Evolutionary conservation across 306 rosid species (phyloP), one percentile per base, ranked within the genome.

Genomic region (Corylus heterophylla): DNA sequence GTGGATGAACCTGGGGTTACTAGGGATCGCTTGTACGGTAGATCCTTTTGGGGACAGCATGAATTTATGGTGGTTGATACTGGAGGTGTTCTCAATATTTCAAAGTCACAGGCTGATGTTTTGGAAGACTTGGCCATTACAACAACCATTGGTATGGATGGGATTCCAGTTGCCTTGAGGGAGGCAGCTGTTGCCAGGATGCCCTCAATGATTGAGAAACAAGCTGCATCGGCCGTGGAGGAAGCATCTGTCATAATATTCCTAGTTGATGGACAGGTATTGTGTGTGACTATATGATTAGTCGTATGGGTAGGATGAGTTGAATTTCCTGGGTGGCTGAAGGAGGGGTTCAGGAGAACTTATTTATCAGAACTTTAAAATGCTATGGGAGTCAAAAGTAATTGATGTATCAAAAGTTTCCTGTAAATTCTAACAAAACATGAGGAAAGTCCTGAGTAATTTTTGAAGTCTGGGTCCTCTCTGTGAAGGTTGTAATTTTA

Each of bases 1-100:
- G 98, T 95, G 80, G 98, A 95, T 84, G 98, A 95, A 75, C 98
- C 98, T 54, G 97, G 98, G 82, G 97, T 92, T 74, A 94, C 98
- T 8, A 89, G 98, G 91, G 98, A 94, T 80, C 97, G 97, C 56
- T 84, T 94, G 77, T 94, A 94, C 82, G 98, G 97, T 76, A 92
- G 98, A 80, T 91, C 98, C 29, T 92, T 80, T 79, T 95, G 98
- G 98, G 98, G 97, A 54, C 86, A 84, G 64, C 74, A 77, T 81
- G 98, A 95, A 63, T 95, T 92, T 87, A 88, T 95, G 98, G 96
- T 92, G 59, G 94, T 95, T 69, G 98, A 95, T 82, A 95, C 98
- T 1, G 97, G 98, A 70, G 98, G 98, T 74, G 97, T 95, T 84
- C 84, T 95, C 73, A 92, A 87, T 25, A 83, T 95, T 81, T 90